These are phyloP conservation scores for Cytospora piceicola DNA, from an alignment of 2,329 filamentous ascomycete species.

Conservation along the genomic window DNA sequence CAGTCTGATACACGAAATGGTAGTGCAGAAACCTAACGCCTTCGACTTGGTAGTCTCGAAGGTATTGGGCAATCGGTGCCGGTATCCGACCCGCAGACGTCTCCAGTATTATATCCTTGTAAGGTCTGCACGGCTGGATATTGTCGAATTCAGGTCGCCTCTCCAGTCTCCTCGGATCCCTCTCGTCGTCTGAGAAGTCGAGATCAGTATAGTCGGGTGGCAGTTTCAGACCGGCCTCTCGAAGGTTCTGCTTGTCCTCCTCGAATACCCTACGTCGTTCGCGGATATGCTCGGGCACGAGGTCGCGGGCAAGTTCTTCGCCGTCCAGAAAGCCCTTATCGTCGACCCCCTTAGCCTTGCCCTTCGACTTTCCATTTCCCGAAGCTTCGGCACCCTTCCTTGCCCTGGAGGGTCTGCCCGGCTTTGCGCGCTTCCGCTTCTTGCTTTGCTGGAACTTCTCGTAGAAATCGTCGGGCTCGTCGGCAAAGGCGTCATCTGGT, in stretches of 20 bases:
- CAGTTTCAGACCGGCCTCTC: constrained; percentile 71
- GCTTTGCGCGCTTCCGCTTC: constrained; percentile 50
- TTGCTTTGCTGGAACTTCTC: constrained; percentile 56
- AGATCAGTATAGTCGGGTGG: constrained; percentile 79
- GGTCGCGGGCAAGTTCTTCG: constrained; percentile 41
- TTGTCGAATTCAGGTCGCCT: constrained; percentile 67
- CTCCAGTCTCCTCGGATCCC: constrained; percentile 54
- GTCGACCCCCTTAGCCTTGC: constrained; percentile 32
- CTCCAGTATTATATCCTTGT: constrained; percentile 74
- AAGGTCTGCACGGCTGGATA: constrained; percentile 68
- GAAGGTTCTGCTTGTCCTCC: constrained; percentile 58
- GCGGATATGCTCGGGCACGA: constrained; percentile 73
- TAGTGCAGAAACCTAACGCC: constrained; percentile 86
- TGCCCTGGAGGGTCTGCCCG: constrained; percentile 54
- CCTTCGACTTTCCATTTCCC: constrained; percentile 37
- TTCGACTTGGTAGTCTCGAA: constrained; percentile 88
- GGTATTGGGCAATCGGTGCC: constrained; percentile 85
- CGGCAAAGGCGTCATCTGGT: constrained; percentile 35
- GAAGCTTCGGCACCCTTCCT: constrained; percentile 39
- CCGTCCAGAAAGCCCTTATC: constrained; percentile 35
- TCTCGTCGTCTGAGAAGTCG: constrained; percentile 71
- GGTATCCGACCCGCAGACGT: constrained; percentile 83
- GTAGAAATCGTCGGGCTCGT: constrained; percentile 65
- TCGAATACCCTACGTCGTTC: constrained; percentile 73
- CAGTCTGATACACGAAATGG: constrained; percentile 87